Conservation (phyloP, 139 green algal genomes). For the Micromonas pusilla region DNA sequence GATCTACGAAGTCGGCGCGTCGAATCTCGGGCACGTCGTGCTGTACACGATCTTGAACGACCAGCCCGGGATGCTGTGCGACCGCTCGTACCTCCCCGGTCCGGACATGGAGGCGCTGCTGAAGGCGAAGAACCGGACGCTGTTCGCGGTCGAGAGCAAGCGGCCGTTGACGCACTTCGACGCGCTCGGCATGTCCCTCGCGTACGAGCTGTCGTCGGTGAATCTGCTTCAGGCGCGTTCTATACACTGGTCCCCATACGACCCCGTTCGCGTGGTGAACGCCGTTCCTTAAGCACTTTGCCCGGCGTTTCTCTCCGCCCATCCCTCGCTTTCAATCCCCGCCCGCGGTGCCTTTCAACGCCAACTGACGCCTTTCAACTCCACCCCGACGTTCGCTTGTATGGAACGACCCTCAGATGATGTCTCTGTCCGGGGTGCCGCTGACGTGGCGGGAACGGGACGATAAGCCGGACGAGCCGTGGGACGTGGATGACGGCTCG, state of each 20-base stretch:
- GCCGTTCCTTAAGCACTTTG: too few relatives aligned
- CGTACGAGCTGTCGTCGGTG: slow-evolving; percentile 51
- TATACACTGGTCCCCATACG: too few relatives aligned
- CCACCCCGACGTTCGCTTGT: too few relatives aligned
- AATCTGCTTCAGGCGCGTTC: slow-evolving; percentile 68
- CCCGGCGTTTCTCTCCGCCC: too few relatives aligned
- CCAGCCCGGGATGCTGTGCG: slow-evolving; percentile 51
- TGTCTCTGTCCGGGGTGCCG: slow-evolving; percentile 38
- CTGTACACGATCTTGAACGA: slow-evolving; percentile 62
- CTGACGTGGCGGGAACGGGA: slow-evolving; percentile 1
- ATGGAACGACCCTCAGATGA: too few relatives aligned
- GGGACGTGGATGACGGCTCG: slow-evolving; percentile 44
- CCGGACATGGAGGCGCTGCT: slow-evolving; percentile 45
- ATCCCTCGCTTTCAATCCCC: too few relatives aligned
- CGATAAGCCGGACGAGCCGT: slow-evolving; percentile 29
- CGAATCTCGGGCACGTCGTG: slow-evolving; percentile 70
- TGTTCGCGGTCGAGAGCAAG: slow-evolving; percentile 60
- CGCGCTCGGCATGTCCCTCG: slow-evolving; percentile 56
- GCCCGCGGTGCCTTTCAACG: too few relatives aligned
- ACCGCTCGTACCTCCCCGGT: slow-evolving; percentile 60
- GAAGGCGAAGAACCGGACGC: slow-evolving; percentile 36
- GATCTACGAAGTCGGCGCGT: slow-evolving; percentile 53
- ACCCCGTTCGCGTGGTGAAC: too few relatives aligned
- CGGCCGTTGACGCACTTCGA: slow-evolving; percentile 52
- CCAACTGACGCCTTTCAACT: too few relatives aligned